Percentiles rank a stretch among this genome's conserved stretches.
phyloP scores from a whole-genome alignment of 208 protist species.

The Leishmania mexicana region DNA sequence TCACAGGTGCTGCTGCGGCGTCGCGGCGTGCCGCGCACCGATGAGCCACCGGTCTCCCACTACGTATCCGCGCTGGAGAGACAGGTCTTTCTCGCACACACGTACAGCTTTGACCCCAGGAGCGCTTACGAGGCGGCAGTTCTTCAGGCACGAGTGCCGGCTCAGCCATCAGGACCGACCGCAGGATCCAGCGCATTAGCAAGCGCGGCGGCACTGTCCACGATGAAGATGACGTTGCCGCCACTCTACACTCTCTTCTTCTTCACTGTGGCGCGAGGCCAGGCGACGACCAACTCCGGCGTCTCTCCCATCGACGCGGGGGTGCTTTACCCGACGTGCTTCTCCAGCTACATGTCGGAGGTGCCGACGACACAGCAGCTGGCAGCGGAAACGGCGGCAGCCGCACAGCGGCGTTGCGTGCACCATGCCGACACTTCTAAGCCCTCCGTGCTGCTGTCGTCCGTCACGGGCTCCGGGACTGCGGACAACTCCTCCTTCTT shows the following conservation, averaged over 20 bases:
- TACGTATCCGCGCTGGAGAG: slow-evolving; percentile 4
- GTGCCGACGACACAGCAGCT: slow-evolving; percentile 22
- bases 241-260: slow-evolving; percentile 34
- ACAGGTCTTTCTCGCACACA: slow-evolving; percentile 37
- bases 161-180: not conserved
- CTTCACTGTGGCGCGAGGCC: slow-evolving; percentile 12
- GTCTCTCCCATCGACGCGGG: slow-evolving; percentile 10
- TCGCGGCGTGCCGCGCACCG: not conserved
- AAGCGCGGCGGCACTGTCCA: not conserved
- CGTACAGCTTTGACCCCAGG: slow-evolving; percentile 30
- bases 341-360: slow-evolving; percentile 25
- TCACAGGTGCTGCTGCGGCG: slow-evolving; percentile 37
- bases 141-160: not conserved
- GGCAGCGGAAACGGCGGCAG: not conserved
- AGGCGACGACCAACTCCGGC: slow-evolving; percentile 1
- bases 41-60: not conserved
- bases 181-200: not conserved
- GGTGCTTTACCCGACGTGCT: slow-evolving; percentile 23
- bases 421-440: not conserved
- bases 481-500: not conserved
- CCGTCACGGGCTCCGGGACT: not conserved
- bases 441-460: not conserved
- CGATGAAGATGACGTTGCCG: not conserved
- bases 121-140: slow-evolving; percentile 21
- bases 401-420: not conserved